Conservation (phyloP, 2,329 filamentous ascomycete species). For the Volutella citrinella region DNA sequence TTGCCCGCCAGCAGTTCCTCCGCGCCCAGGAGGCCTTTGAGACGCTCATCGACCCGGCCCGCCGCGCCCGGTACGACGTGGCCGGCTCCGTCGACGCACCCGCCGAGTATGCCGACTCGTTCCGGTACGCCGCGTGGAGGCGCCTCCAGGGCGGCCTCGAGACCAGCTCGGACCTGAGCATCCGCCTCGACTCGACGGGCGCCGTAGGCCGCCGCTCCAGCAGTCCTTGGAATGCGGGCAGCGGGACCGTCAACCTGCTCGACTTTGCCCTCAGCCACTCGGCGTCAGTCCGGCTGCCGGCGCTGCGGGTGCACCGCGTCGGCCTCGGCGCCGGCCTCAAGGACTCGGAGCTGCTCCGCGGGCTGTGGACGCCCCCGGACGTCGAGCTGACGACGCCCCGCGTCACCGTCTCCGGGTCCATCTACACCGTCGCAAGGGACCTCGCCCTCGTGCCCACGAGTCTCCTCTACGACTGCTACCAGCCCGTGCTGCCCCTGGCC, state of each 20-base stretch:
- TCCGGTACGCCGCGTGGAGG: constrained; percentile 18
- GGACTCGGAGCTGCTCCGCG: constrained; percentile 7
- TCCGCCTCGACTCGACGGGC: constrained; percentile 33
- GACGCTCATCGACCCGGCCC: constrained; percentile 42
- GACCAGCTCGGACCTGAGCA: constrained; percentile 36
- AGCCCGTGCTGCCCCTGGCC: constrained; percentile 34
- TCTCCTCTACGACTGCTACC: constrained; percentile 36
- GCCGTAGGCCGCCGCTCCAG: constrained; percentile 2
- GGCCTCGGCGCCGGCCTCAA: constrained; percentile 15
- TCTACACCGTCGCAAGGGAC: constrained; percentile 35
- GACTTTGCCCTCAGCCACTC: constrained; percentile 41
- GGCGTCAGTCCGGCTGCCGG: constrained; percentile 32
- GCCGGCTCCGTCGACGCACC: constrained; percentile 19
- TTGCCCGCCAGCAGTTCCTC: constrained; percentile 39
- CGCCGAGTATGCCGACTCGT: constrained; percentile 18
- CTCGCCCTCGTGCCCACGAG: constrained; percentile 28
- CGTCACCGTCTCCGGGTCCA: constrained; percentile 36
- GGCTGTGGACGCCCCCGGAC: constrained; percentile 9
- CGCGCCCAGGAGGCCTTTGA: constrained; percentile 44
- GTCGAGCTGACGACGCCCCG: constrained; percentile 28
- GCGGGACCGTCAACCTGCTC: constrained; percentile 24
- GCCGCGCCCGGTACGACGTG: constrained; percentile 41
- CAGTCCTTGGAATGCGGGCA: constrained; percentile 6
- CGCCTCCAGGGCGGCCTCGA: constrained; percentile 19
- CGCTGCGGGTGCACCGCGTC: constrained; percentile 26